Evolutionary conservation across 2,329 filamentous ascomycete genomes (phyloP), one percentile per base, ranked within the genome.

Genomic region (Hymenoscyphus albidus): DNA sequence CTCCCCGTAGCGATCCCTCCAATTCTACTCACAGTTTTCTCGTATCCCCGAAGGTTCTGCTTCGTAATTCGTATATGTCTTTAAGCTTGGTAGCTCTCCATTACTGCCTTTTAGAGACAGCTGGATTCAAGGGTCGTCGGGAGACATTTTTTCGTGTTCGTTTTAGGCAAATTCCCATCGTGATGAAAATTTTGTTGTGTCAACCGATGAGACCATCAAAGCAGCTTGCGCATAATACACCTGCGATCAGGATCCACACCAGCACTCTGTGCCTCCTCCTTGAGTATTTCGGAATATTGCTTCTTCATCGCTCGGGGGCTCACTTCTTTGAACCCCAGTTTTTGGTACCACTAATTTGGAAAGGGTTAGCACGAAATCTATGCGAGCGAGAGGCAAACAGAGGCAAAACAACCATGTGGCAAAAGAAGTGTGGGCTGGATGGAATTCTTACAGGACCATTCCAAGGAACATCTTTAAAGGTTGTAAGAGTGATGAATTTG

Each of bases 401-500:
- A 13, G 58, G 44, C 18, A 51, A 51, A 51, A 2, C n/a, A n/a
- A 12, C 18, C 12, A 51, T 13, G 18, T 9, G 18, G 18, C 44
- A 10, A 27, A 51, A 22, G 14, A 12, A 18, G 12, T 27, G n/a
- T 22, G 22, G 18, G 18, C 22, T 40, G 40, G 16, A 40, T 39
- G n/a, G 58, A n/a, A 44, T 32, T 32, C 62, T 56, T 64, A 64
- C 62, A 10, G 62, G 73, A 31, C 70, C 71, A 62, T 74, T 73
- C 70, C 70, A 75, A 14, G 69, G 67, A 27, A 74, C 61, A 62
- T 68, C 61, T 66, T 64, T 67, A 62, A 68, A 75, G 9, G 72
- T 74, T n/a, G 72, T 74, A 32, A 75, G 62, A 12, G 71, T 72
- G 9, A 74, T 65, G 13, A 67, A 64, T 59, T 67, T 70, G 63